phyloP scores from a whole-genome alignment of 1,284 basidiomycete species.

The Taiwanofungus camphoratus region DNA sequence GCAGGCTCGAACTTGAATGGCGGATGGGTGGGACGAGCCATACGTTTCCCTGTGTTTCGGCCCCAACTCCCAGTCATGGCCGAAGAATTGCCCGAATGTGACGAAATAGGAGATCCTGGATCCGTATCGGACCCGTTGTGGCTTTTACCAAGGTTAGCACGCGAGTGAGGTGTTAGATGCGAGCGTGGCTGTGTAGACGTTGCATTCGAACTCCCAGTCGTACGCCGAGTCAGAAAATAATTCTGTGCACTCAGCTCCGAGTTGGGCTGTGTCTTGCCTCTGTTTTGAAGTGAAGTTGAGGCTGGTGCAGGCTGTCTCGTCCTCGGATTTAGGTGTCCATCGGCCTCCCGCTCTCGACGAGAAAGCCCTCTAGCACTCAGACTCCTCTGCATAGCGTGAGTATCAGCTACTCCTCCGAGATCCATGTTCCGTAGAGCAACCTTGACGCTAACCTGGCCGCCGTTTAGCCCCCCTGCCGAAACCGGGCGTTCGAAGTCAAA shows the following conservation, averaged over 20 bases:
- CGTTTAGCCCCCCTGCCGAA: conserved; percentile 16
- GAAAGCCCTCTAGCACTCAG: conserved; percentile 12
- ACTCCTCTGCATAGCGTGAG: conserved; percentile 16
- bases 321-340: conserved; percentile 7
- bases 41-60: conserved; percentile 22
- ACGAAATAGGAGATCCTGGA: conserved; percentile 23
- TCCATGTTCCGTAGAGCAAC: conserved; percentile 20
- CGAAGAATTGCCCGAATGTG: conserved; percentile 24
- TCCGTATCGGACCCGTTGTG: conserved; percentile 14
- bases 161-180: conserved; percentile 3
- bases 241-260: conserved; percentile 17
- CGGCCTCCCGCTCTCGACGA: conserved; percentile 5
- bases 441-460: conserved; percentile 14
- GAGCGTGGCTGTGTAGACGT: conserved; percentile 6
- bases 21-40: conserved; percentile 26
- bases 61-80: conserved; percentile 23
- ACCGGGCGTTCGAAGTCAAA: conserved; percentile 64
- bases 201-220: conserved; percentile 14
- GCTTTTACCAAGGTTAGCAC: background rate
- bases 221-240: conserved; percentile 10
- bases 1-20: conserved; percentile 39
- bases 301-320: conserved; percentile 6
- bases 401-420: conserved; percentile 8
- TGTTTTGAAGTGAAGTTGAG: conserved; percentile 7
- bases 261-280: conserved; percentile 12